These are phyloP conservation scores for Suillus americanus DNA, from an alignment of 768 basidiomycete species.

Conservation along the genomic window DNA sequence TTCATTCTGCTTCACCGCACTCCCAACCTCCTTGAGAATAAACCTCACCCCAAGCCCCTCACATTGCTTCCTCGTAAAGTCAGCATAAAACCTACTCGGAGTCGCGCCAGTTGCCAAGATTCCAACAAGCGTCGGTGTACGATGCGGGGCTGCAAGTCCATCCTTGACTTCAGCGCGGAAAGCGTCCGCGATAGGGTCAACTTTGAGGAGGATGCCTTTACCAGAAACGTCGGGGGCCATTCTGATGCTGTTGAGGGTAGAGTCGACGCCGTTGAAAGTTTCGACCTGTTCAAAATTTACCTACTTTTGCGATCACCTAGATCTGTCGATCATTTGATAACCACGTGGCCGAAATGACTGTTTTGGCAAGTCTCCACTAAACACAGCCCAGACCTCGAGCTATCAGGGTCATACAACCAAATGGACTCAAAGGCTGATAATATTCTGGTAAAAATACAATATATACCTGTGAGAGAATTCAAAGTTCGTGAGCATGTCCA, in stretches of 20 bases:
- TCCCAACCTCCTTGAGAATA: conserved; percentile 64
- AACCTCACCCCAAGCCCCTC: conserved; percentile 86
- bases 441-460: conserved; percentile 7
- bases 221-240: conserved; percentile 36
- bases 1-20: conserved; percentile 22
- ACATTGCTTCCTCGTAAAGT: conserved; percentile 92
- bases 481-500: conserved; percentile 1
- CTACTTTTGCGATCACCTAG: neutral
- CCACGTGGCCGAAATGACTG: neutral
- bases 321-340: conserved; percentile 2
- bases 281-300: neutral
- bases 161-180: conserved; percentile 70
- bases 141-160: conserved; percentile 36
- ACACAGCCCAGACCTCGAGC: neutral
- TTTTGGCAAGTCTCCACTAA: neutral
- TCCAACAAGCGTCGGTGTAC: conserved; percentile 78
- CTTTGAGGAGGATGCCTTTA: conserved; percentile 78
- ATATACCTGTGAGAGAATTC: conserved; percentile 1
- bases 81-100: conserved; percentile 80
- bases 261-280: neutral
- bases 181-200: conserved; percentile 69
- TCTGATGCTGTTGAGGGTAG: conserved; percentile 6
- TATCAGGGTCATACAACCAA: neutral
- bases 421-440: conserved; percentile 2
- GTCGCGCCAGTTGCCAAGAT: conserved; percentile 84